Base-by-base conservation (phyloP, 2,329 filamentous ascomycete genomes). In the Penicillium psychrosexuale region DNA sequence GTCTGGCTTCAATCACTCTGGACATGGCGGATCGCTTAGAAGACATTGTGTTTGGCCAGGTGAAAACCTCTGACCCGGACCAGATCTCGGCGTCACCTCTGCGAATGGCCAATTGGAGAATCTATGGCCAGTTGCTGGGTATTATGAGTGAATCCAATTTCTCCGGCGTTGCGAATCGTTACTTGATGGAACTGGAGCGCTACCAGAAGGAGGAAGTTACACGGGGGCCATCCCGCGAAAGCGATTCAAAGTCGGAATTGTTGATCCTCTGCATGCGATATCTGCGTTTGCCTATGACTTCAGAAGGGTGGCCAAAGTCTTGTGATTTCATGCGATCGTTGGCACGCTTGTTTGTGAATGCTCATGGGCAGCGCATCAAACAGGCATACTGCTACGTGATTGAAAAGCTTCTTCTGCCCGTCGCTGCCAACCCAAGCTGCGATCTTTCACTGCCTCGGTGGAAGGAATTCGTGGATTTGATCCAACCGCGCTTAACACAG, bases 111-210 rank as follows among this genome's bases (percentile, higher is more conserved):
- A 99, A 99, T 66, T 99, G 93, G 93, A 89, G 90, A 56, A 85
- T 99, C 3, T 97, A 97, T 70, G 88, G 91, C 19, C 90, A 96
- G 66, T 79, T 99, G 3, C 82, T 99, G 1, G 94, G 95, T n/a
- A 88, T 92, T 37, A 96, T 99, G 89, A 97, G 94, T 74, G 88
- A 89, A 42, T 87, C 94, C 61, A 93, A 95, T 69, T 97, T 99
- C 71, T 78, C 84, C 15, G 89, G 87, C 53, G 92, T 99, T 43
- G 86, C 90, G 3, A 84, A 86, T 51, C 86, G 90, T 45, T 99
- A 96, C 68, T 80, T 96, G 43, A 78, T 82, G 30, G 92, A 97
- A 68, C 80, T 99, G 5, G 89, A 91, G 53, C 80, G 81, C 31
- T 88, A 87, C 9, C 85, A 97, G 48, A 86, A 86, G 66, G 90